Evolutionary conservation across 2,329 filamentous ascomycete species (phyloP).

Genomic region (Colletotrichum gloeosporioides): DNA sequence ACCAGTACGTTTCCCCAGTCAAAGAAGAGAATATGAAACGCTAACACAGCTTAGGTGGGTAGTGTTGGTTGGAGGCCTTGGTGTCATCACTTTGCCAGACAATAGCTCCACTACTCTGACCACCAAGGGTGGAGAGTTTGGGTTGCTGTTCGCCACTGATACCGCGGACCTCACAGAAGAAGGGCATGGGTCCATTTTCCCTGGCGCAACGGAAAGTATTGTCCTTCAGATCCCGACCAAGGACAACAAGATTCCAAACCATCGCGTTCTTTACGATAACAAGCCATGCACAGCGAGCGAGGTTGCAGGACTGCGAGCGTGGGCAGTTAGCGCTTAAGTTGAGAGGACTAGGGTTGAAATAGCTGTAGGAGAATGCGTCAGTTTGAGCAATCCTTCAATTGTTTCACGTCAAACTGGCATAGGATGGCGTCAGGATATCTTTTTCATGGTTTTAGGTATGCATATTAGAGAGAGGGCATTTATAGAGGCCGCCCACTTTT

Average conservation of each 20-base stretch:
- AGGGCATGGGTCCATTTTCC: background rate
- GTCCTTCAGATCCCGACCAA: background rate
- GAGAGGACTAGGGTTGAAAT: background rate
- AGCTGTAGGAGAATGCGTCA: background rate
- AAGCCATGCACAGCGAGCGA: background rate
- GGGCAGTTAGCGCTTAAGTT: background rate
- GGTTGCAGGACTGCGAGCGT: background rate
- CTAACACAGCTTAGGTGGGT: background rate
- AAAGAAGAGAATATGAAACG: no score
- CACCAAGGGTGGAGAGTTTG: background rate
- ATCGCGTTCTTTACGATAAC: background rate
- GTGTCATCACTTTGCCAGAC: background rate
- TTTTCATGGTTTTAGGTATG: background rate
- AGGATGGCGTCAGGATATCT: background rate
- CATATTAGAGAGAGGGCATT: background rate
- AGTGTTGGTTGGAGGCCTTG: background rate
- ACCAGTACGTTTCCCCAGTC: background rate
- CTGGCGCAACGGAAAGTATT: background rate
- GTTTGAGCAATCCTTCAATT: background rate
- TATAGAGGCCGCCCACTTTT: background rate
- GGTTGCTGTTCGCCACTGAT: background rate
- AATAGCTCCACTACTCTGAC: background rate
- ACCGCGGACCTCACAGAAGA: background rate
- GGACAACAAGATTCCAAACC: background rate
- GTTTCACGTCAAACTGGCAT: background rate